Evolutionary conservation across 148 eudicot species (phyloP), one percentile per base, ranked within the genome.

Genomic region (Amaranthus palmeri): DNA sequence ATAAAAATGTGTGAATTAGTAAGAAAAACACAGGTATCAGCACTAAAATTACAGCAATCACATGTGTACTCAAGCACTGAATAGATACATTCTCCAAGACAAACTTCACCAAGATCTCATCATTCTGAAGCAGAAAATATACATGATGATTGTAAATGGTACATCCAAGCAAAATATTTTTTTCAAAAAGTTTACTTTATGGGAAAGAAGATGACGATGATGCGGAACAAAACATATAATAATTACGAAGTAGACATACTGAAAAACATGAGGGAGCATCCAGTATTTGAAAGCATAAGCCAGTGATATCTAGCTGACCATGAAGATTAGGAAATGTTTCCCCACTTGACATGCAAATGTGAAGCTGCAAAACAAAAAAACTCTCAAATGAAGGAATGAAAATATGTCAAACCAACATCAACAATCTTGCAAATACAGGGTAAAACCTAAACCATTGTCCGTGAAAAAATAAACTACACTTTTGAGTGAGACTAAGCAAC

Each of bases 271-370:
- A 93, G 55, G 98, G 98, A 74, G 98, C 86, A 79, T 88, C 98
- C 82, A 84, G 76, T 79, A 89, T 88, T 74, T 93, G 92, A 74
- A 93, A 93, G 59, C 92, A 80, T 86, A 93, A 71, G 77, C 93
- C 97, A 43, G 92, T 83, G 67, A 83, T 88, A 81, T 93, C 97
- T 77, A 93, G 92, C 85, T 91, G 98, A 79, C 98, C 98, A 51
- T 93, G 97, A 79, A 93, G 86, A 78, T 89, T 93, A 57, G 98
- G 98, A 76, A 93, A 93, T 57, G 72, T 76, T 83, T 93, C 98
- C 49, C 97, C 98, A 77, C 77, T 85, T 67, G 92, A 85, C 97
- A 93, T 93, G 87, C 98, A 93, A 66, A 93, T 82, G 80, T 93
- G 97, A 58, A 93, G 88, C 98, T 93, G 88, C 74, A 72, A 65